Percentiles rank a stretch among this genome's conserved stretches.
Conservation (phyloP, 129 eudicot genomes). For the Pseudognaphalium luteoalbum region DNA sequence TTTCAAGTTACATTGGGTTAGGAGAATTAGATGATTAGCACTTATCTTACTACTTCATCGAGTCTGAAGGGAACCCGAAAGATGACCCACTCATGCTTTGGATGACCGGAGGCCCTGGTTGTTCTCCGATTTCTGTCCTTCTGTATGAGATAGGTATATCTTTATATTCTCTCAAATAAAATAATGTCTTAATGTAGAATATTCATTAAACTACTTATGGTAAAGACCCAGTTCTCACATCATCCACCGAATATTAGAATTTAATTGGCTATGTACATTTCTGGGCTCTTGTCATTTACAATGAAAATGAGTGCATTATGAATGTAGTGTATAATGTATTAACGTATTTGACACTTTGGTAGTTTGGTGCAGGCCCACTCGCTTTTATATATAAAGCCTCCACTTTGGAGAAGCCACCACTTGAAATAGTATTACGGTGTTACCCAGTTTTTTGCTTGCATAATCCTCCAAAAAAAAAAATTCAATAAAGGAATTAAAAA, state of each 20-base stretch:
- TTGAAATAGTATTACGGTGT: slow-evolving; percentile 7
- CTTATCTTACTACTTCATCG: slow-evolving; percentile 5
- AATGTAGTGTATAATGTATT: neutral
- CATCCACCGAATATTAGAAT: neutral
- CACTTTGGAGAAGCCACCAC: slow-evolving; percentile 18
- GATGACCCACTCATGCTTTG: slow-evolving; percentile 12
- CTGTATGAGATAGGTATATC: slow-evolving; percentile 3
- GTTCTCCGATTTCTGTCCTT: slow-evolving; percentile 9
- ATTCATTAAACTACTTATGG: no score
- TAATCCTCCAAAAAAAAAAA: neutral
- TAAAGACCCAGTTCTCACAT: no score
- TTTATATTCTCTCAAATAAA: no score
- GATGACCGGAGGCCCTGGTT: slow-evolving; percentile 14
- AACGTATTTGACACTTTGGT: slow-evolving; percentile 17
- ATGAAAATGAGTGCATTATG: neutral
- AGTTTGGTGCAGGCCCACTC: slow-evolving; percentile 27
- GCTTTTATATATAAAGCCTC: slow-evolving; percentile 2
- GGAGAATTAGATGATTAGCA: slow-evolving; percentile 5
- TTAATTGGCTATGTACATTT: neutral
- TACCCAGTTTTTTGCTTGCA: neutral
- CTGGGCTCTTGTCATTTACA: no score
- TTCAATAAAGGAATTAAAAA: no score
- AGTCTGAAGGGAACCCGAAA: slow-evolving; percentile 16
- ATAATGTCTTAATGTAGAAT: no score
- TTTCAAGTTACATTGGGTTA: neutral